These are phyloP conservation scores for Gelatoporia subvermispora DNA, from an alignment of 768 basidiomycete genomes.

Conservation along the genomic window DNA sequence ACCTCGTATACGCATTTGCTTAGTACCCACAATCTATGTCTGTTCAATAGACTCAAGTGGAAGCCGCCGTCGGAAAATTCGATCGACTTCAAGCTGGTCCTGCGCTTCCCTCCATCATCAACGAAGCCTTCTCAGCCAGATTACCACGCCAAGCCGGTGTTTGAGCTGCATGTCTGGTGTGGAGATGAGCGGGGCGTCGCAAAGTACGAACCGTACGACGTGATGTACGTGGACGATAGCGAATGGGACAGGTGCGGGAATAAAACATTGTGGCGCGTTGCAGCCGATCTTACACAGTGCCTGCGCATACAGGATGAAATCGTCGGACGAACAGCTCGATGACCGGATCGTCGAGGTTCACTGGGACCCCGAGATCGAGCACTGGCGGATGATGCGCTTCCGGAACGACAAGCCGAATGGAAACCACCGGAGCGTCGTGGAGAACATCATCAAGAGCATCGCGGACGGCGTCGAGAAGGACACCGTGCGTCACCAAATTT, in stretches of 20 bases:
- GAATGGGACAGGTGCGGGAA: conserved; percentile 87
- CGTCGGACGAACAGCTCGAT: conserved; percentile 80
- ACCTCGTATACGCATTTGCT: background rate
- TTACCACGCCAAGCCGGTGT: conserved; percentile 79
- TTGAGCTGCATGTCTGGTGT: conserved; percentile 77
- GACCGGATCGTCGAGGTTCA: conserved; percentile 93
- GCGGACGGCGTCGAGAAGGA: conserved; percentile 91
- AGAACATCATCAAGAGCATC: conserved; percentile 87
- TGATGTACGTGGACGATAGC: conserved; percentile 77
- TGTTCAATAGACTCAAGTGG: conserved; percentile 82
- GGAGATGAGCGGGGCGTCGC: conserved; percentile 54
- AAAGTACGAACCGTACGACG: conserved; percentile 82
- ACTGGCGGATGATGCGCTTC: conserved; percentile 92
- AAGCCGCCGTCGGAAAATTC: conserved; percentile 98
- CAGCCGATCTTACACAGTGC: background rate
- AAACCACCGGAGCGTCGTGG: conserved; percentile 80
- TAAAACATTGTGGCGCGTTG: background rate
- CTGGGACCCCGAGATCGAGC: conserved; percentile 65
- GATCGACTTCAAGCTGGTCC: conserved; percentile 91
- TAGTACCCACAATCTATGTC: background rate
- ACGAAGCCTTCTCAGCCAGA: conserved; percentile 61
- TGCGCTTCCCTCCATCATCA: conserved; percentile 79
- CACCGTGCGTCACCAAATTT: conserved; percentile 42
- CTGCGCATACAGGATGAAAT: conserved; percentile 62
- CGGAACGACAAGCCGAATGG: conserved; percentile 92